These are phyloP conservation scores for Cladorrhinum sp. DNA, from an alignment of 2,329 filamentous ascomycete genomes.

Conservation along the genomic window DNA sequence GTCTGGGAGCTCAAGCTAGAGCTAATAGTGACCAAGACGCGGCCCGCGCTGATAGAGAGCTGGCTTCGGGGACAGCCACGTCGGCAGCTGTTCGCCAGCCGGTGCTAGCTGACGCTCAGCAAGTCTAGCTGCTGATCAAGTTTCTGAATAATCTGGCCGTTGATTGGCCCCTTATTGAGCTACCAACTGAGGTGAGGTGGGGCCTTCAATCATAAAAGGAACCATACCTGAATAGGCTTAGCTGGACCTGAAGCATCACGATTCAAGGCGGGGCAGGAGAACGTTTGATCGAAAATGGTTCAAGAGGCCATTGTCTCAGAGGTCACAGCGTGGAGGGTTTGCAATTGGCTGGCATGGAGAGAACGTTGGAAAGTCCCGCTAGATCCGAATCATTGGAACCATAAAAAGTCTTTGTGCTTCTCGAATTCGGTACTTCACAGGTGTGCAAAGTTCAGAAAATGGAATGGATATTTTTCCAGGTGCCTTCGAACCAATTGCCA, in stretches of 20 bases:
- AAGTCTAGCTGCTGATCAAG: neutral
- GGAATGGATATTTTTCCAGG: neutral
- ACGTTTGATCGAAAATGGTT: constrained; percentile 1
- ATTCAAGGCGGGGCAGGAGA: constrained; percentile 2
- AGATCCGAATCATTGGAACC: neutral
- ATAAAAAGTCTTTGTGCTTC: neutral
- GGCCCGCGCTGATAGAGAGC: neutral
- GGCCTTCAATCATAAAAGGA: neutral
- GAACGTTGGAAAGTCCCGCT: neutral
- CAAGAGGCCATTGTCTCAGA: neutral
- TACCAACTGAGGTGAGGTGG: neutral
- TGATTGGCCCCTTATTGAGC: neutral
- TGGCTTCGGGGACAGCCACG: neutral
- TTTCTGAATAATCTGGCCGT: neutral
- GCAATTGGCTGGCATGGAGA: neutral
- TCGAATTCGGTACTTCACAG: neutral
- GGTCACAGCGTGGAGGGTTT: neutral
- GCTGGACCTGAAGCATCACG: neutral
- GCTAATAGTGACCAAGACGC: neutral
- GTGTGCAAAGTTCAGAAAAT: neutral
- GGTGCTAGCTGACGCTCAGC: neutral
- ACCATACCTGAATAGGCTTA: neutral
- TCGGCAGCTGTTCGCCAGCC: neutral
- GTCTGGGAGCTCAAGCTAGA: neutral
- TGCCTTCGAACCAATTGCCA: neutral